A percentile compares a stretch with the other conserved stretches of the same genome.
These are phyloP conservation scores for Willaertia magna DNA, from an alignment of 208 protist genomes.

Conservation along the genomic window DNA sequence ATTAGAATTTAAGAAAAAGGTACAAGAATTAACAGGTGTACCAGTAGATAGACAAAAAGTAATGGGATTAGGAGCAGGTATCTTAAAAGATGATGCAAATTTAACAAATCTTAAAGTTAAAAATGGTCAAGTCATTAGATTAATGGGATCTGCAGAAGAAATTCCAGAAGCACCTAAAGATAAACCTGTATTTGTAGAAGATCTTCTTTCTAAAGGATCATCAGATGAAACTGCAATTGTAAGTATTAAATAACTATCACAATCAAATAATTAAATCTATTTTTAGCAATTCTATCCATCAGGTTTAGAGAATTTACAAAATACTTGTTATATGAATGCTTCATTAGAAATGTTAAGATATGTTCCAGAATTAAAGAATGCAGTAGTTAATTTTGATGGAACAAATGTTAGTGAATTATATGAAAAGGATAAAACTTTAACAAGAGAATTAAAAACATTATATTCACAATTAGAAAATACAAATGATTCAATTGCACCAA, in stretches of 20 bases:
- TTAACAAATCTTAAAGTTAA: background rate
- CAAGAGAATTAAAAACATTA: background rate
- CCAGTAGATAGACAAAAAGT: slow-evolving; percentile 64
- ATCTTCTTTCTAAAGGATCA: background rate
- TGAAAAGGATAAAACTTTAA: background rate
- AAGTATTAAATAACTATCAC: background rate
- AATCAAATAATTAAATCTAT: background rate
- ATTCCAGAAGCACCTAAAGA: background rate
- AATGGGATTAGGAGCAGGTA: slow-evolving; percentile 34
- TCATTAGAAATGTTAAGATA: slow-evolving; percentile 11
- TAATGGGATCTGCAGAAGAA: slow-evolving; percentile 16
- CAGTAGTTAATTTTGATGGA: background rate
- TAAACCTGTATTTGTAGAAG: slow-evolving; percentile 14
- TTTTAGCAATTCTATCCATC: background rate
- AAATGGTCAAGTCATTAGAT: background rate
- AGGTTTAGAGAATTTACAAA: slow-evolving; percentile 16
- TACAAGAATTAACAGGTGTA: slow-evolving; percentile 44
- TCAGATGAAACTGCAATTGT: background rate
- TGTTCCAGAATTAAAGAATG: background rate
- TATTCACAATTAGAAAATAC: background rate
- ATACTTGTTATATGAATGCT: slow-evolving; percentile 32
- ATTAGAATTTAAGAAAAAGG: slow-evolving; percentile 37
- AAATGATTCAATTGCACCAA: background rate
- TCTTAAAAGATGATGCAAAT: slow-evolving; percentile 13
- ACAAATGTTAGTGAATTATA: background rate